phyloP scores from a whole-genome alignment of 371 early-diverging fungal genomes.

The Apophysomyces variabilis region DNA sequence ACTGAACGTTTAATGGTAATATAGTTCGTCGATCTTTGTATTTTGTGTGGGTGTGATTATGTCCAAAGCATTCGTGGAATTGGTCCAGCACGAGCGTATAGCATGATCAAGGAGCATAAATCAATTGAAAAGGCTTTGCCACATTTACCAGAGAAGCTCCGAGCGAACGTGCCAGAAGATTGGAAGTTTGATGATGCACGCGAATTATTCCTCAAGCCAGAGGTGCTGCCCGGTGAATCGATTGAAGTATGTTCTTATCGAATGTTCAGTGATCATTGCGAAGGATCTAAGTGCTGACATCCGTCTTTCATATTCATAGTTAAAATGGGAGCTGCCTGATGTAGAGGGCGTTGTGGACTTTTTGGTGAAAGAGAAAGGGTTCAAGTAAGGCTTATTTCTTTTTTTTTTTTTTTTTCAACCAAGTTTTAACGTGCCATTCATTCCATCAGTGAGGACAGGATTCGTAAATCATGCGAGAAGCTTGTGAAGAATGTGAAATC shows the following conservation, averaged over 20 bases:
- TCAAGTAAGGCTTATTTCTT: slow-evolving; percentile 63
- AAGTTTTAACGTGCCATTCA: background rate
- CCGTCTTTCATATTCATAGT: slow-evolving; percentile 30
- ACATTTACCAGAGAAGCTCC: slow-evolving; percentile 68
- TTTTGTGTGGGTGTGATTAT: slow-evolving; percentile 99
- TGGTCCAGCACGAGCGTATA: slow-evolving; percentile 94
- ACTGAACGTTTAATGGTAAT: too few species aligned
- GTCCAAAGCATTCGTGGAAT: slow-evolving; percentile 96
- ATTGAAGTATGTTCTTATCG: slow-evolving; percentile 55
- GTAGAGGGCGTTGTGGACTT: slow-evolving; percentile 91
- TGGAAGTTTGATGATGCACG: slow-evolving; percentile 96
- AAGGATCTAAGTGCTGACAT: background rate
- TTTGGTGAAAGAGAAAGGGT: slow-evolving; percentile 95
- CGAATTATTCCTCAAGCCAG: slow-evolving; percentile 86
- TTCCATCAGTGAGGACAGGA: slow-evolving; percentile 82
- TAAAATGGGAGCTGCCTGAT: slow-evolving; percentile 91
- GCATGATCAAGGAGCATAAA: slow-evolving; percentile 88
- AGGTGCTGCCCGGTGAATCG: slow-evolving; percentile 70
- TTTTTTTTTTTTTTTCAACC: background rate
- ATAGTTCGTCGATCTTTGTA: slow-evolving; percentile 98
- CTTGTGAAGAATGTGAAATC: slow-evolving; percentile 73
- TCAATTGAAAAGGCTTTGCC: slow-evolving; percentile 88
- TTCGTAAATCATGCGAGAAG: slow-evolving; percentile 86
- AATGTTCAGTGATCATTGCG: background rate
- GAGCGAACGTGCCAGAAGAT: slow-evolving; percentile 82